phyloP scores from a whole-genome alignment of 2,329 filamentous ascomycete genomes.

The Fusarium multiceps region DNA sequence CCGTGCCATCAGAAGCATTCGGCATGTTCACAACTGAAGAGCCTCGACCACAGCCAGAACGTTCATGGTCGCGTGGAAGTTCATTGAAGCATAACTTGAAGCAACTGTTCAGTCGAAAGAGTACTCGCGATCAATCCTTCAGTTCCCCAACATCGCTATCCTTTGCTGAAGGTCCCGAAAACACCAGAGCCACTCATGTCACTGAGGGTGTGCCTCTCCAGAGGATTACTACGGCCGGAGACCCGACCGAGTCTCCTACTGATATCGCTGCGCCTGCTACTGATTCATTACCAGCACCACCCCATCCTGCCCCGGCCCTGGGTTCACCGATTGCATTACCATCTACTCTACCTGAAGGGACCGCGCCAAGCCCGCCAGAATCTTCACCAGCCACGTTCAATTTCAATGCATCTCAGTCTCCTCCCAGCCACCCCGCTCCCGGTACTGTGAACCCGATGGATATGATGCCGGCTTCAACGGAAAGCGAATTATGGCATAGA shows the following conservation, averaged over 20 bases:
- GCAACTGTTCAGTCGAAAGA: constrained; percentile 52
- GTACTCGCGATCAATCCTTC: constrained; percentile 47
- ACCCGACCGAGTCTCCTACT: constrained; percentile 49
- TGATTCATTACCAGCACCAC: constrained; percentile 28
- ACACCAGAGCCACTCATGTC: neutral
- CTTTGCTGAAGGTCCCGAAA: constrained; percentile 33
- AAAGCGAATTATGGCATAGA: constrained; percentile 53
- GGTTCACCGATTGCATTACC: constrained; percentile 42
- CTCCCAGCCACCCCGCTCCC: constrained; percentile 52
- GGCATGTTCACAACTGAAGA: constrained; percentile 51
- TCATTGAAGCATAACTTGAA: constrained; percentile 53
- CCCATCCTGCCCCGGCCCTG: constrained; percentile 26
- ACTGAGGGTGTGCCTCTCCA: constrained; percentile 37
- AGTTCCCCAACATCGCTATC: constrained; percentile 43
- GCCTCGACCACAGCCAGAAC: constrained; percentile 41
- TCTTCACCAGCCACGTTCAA: constrained; percentile 42
- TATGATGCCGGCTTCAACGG: constrained; percentile 59
- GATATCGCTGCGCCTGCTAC: constrained; percentile 41
- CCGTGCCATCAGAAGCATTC: constrained; percentile 56
- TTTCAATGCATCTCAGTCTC: constrained; percentile 45
- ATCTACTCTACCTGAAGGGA: constrained; percentile 23
- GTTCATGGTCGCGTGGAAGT: constrained; percentile 49
- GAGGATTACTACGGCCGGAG: constrained; percentile 40
- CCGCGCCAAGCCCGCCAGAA: constrained; percentile 44
- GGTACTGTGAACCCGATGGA: constrained; percentile 66